phyloP scores from a whole-genome alignment of 2,329 filamentous ascomycete genomes.

The Ophiostoma tasmaniense region DNA sequence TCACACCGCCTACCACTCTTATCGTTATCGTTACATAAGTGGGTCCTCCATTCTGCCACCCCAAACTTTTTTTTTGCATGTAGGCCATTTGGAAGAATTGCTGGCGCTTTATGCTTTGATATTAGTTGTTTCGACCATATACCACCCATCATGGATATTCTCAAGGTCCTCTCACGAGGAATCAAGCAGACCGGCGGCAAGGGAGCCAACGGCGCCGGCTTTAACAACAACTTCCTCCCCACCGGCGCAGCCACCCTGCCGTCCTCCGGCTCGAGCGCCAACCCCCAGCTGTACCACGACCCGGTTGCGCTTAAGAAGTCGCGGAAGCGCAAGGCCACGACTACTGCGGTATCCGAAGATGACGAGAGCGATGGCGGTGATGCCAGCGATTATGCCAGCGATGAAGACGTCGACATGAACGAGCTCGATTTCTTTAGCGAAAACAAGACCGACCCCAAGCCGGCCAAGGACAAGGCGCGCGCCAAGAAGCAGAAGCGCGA shows the following conservation, averaged over 20 bases:
- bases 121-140: neutral
- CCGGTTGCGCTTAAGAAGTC: slow-evolving; percentile 43
- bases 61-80: slow-evolving; percentile 7
- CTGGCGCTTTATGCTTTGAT: neutral
- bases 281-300: slow-evolving; percentile 62
- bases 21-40: slow-evolving; percentile 3
- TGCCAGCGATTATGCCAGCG: slow-evolving; percentile 22
- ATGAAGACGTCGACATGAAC: slow-evolving; percentile 29
- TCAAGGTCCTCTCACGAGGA: slow-evolving; percentile 63
- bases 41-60: slow-evolving; percentile 4
- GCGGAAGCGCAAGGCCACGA: slow-evolving; percentile 22
- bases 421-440: slow-evolving; percentile 47
- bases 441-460: slow-evolving; percentile 19
- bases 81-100: slow-evolving; percentile 30
- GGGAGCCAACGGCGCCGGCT: slow-evolving; percentile 29
- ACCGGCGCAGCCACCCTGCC: slow-evolving; percentile 42
- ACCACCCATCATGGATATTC: slow-evolving; percentile 53
- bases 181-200: slow-evolving; percentile 43
- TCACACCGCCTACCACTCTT: neutral
- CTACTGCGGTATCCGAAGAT: slow-evolving; percentile 15
- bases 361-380: slow-evolving; percentile 19
- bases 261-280: slow-evolving; percentile 54
- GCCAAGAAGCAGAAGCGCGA: slow-evolving; percentile 24
- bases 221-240: slow-evolving; percentile 19
- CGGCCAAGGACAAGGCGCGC: slow-evolving; percentile 34